A percentile compares a stretch with the other conserved stretches of the same genome.
These are phyloP conservation scores for Rhizoclosmatium sp. DNA, from an alignment of 192 early-diverging fungal species.

Conservation along the genomic window DNA sequence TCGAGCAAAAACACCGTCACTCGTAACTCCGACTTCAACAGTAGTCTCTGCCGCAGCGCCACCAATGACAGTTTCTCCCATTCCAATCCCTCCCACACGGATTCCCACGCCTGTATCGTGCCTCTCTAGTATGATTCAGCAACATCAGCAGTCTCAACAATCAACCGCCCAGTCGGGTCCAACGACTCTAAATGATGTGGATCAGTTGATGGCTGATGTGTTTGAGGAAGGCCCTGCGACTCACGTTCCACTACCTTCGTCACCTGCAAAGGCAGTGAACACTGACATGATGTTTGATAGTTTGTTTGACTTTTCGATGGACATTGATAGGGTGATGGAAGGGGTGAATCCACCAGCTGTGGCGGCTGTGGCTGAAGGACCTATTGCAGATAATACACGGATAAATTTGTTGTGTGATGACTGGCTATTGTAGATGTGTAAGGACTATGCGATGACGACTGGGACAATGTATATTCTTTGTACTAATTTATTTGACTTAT, in stretches of 20 bases:
- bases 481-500: too few species aligned
- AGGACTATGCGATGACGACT: too few species aligned
- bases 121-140: conserved; percentile 4
- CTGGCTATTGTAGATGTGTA: too few species aligned
- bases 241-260: background rate
- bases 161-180: too few species aligned
- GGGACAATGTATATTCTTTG: too few species aligned
- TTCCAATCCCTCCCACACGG: background rate
- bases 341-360: background rate
- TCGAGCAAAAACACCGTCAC: background rate
- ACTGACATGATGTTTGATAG: conserved; percentile 8
- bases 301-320: conserved; percentile 33
- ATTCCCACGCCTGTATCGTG: background rate
- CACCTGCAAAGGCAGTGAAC: background rate
- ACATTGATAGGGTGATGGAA: conserved; percentile 3
- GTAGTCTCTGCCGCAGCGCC: background rate
- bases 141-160: background rate
- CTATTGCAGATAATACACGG: background rate
- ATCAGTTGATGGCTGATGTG: background rate
- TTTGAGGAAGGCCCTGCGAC: background rate
- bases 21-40: background rate
- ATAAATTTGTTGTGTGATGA: too few species aligned
- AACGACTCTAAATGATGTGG: background rate
- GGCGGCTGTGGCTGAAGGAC: background rate
- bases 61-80: too few species aligned